Evolutionary conservation across 495 filamentous ascomycete species (phyloP), one percentile per base, ranked within the genome.

Genomic region (Aspergillus olivimuriae): DNA sequence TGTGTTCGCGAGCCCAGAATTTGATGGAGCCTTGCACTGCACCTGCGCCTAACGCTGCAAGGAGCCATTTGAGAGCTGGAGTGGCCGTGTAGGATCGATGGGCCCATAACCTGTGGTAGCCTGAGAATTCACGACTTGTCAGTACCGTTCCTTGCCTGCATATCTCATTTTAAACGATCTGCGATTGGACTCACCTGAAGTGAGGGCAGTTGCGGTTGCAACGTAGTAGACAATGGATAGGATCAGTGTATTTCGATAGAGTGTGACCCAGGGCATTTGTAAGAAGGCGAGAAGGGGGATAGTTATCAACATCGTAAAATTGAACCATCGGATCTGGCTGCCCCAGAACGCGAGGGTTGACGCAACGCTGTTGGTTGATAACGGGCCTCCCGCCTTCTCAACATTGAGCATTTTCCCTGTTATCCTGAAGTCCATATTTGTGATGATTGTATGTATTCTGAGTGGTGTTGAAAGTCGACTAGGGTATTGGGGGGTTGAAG

Each of bases 1-100:
- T 83, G 70, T 95, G 89, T 57, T 86, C 85, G 45, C 84, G 78
- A n/a, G 83, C 81, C 89, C 89, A 95, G 88, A 88, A 94, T 48
- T 87, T 70, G 56, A 92, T 86, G 19, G 84, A 89, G 43, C 89
- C 89, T 58, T 95, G 82, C 24, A 91, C 87, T 35, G 87, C 87
- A 58, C 88, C 89, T 60, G 84, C 86, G 43, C 89, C 89, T 55
- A 82, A 77, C 46, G 79, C 79, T 39, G 89, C 89, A 43, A 94
- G 77, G 69, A 86, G 89, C 56, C 90, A 78, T 68, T 82, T 82
- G 38, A 95, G 73, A 15, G 85, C 86, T 3, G 82, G 61, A 9
- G 74, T 70, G 1, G 86, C 89, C 35, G 83, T 85, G 72, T 89
- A 95, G 2, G 83, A 89, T n/a, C 79, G 81, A 61, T 95, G 89